phyloP scores from a whole-genome alignment of 2,329 filamentous ascomycete genomes.

The Colletotrichum magnum region DNA sequence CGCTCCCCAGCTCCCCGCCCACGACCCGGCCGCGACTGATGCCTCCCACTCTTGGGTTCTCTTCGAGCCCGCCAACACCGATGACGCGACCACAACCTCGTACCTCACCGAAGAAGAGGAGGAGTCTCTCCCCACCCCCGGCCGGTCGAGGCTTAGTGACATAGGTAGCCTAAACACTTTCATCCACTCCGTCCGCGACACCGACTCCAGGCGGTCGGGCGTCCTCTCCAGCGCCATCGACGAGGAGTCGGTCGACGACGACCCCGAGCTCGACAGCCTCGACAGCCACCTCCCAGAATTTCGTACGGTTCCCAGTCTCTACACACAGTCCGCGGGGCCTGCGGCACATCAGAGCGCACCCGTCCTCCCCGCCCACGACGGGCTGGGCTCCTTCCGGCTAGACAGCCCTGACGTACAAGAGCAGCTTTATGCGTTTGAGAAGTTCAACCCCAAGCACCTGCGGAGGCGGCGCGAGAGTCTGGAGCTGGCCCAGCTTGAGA shows the following conservation, averaged over 20 bases:
- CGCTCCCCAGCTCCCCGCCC: constrained; percentile 42
- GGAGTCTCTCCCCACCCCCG: constrained; percentile 74
- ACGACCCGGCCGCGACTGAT: constrained; percentile 43
- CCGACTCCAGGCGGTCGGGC: constrained; percentile 57
- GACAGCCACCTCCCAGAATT: constrained; percentile 94
- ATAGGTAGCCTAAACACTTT: constrained; percentile 83
- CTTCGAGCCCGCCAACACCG: constrained; percentile 83
- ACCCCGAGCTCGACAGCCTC: constrained; percentile 89
- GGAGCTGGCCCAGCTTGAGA: constrained; percentile 64
- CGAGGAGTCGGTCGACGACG: constrained; percentile 68
- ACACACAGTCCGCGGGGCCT: constrained; percentile 55
- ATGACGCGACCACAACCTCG: constrained; percentile 71
- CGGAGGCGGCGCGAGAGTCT: constrained; percentile 68
- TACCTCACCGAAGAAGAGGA: constrained; percentile 79
- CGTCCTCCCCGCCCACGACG: constrained; percentile 92
- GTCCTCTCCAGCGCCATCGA: constrained; percentile 54
- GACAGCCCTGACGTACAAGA: constrained; percentile 79
- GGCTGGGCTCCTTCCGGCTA: constrained; percentile 86
- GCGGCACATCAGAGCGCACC: constrained; percentile 72
- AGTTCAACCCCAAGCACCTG: constrained; percentile 81
- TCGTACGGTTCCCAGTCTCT: constrained; percentile 70
- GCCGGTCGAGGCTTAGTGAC: constrained; percentile 82
- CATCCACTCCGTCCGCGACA: constrained; percentile 70
- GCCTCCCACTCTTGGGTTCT: constrained; percentile 96
- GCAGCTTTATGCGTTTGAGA: constrained; percentile 90